Conservation (phyloP, 768 basidiomycete genomes). For the Xerocomus potaroensis region DNA sequence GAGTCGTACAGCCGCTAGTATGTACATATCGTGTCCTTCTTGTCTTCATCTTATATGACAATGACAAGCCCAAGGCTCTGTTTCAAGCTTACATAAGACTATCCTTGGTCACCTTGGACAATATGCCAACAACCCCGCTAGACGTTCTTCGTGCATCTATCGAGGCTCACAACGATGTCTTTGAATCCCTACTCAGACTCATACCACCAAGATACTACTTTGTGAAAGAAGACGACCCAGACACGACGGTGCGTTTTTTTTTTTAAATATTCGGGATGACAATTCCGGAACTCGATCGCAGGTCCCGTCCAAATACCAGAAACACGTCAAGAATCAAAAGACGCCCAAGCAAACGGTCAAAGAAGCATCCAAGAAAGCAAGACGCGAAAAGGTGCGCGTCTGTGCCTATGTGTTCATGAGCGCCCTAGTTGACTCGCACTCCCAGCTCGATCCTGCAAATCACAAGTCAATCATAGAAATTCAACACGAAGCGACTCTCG, state of each 20-base stretch:
- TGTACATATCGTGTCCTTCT: too few relatives aligned
- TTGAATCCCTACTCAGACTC: slow-evolving; percentile 76
- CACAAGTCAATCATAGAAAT: slow-evolving; percentile 75
- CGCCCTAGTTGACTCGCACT: background rate
- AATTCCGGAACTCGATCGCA: background rate
- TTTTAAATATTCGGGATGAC: background rate
- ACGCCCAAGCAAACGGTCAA: slow-evolving; percentile 83
- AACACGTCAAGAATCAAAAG: slow-evolving; percentile 84
- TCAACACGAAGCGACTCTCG: slow-evolving; percentile 48
- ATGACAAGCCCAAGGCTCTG: too few relatives aligned
- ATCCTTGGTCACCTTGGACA: too few relatives aligned
- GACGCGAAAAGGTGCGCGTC: slow-evolving; percentile 67
- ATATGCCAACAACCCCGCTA: slow-evolving; percentile 33
- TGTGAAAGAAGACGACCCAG: slow-evolving; percentile 11
- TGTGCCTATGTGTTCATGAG: background rate
- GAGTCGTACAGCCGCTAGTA: too few relatives aligned
- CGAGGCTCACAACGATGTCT: slow-evolving; percentile 80
- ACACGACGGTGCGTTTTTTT: slow-evolving; percentile 11
- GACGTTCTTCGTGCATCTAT: slow-evolving; percentile 56
- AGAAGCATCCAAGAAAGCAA: slow-evolving; percentile 85
- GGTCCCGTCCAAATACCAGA: slow-evolving; percentile 68
- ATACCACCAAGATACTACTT: slow-evolving; percentile 92
- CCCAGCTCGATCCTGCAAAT: slow-evolving; percentile 89
- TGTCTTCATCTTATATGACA: too few relatives aligned
- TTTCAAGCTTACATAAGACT: background rate